Evolutionary conservation across 2,329 filamentous ascomycete species (phyloP).

Genomic region (Daldinia sp.): DNA sequence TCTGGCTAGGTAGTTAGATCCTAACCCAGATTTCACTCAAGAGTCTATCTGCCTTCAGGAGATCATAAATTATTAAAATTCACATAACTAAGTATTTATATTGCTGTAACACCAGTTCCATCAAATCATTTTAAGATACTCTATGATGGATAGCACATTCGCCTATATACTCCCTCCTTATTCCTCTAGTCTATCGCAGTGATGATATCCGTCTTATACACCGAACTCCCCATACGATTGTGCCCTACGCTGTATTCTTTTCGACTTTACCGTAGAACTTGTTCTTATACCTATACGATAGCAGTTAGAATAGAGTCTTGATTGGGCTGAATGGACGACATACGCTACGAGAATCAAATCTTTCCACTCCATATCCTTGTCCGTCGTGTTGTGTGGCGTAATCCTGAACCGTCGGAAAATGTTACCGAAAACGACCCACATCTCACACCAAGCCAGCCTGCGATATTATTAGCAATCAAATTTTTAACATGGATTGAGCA

Average conservation of each 20-base stretch:
- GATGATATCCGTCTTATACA: background rate
- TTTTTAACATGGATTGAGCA: background rate
- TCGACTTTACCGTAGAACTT: background rate
- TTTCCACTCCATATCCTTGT: constrained; percentile 1
- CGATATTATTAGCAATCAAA: background rate
- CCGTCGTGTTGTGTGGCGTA: background rate
- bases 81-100: background rate
- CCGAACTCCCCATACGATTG: background rate
- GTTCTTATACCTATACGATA: background rate
- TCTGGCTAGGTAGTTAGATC: too few species aligned
- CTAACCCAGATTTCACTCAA: too few species aligned
- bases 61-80: too few species aligned
- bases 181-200: background rate
- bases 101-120: background rate
- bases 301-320: background rate
- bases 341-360: background rate
- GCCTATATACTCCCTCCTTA: background rate
- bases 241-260: background rate
- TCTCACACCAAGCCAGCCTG: constrained; percentile 3
- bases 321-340: background rate
- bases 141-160: background rate
- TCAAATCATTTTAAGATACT: background rate
- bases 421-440: constrained; percentile 3
- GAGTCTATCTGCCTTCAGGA: too few species aligned
- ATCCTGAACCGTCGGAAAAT: constrained; percentile 1